Evolutionary conservation across 2,329 filamentous ascomycete species (phyloP).

Genomic region (Nemania bipapillata): DNA sequence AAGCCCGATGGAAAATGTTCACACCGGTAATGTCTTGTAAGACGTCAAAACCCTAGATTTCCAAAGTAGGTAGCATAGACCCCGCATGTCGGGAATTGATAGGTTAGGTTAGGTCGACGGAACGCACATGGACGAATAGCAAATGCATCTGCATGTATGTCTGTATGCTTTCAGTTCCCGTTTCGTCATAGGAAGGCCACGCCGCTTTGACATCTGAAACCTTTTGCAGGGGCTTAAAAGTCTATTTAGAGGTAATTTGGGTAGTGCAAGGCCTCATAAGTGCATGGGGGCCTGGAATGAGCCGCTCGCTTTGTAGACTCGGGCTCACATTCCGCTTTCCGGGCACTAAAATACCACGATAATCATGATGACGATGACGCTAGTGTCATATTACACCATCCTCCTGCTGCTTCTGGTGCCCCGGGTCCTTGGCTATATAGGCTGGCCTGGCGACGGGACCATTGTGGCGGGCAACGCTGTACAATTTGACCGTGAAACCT

Average conservation of each 20-base stretch:
- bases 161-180: neutral
- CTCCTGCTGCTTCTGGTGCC: conserved; percentile 15
- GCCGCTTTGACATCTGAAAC: neutral
- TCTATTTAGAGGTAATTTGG: neutral
- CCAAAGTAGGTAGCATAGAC: neutral
- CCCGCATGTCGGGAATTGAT: conserved; percentile 28
- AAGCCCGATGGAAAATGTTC: neutral
- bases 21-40: conserved; percentile 10
- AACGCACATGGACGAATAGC: conserved; percentile 1
- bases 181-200: conserved; percentile 7
- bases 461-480: conserved; percentile 44
- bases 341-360: neutral
- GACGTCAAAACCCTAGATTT: conserved; percentile 26
- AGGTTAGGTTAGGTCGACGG: neutral
- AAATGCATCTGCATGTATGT: neutral
- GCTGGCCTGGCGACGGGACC: conserved; percentile 53
- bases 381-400: neutral
- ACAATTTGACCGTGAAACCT: conserved; percentile 43
- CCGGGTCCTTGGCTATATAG: conserved; percentile 51
- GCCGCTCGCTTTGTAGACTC: neutral
- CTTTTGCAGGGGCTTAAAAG: neutral
- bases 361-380: conserved; percentile 20
- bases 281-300: conserved; percentile 14
- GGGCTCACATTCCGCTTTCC: neutral
- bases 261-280: neutral